Evolutionary conservation across 1,139 yeast species (phyloP), one percentile per base, ranked within the genome.

Genomic region (Saccharomyces hybrid): DNA sequence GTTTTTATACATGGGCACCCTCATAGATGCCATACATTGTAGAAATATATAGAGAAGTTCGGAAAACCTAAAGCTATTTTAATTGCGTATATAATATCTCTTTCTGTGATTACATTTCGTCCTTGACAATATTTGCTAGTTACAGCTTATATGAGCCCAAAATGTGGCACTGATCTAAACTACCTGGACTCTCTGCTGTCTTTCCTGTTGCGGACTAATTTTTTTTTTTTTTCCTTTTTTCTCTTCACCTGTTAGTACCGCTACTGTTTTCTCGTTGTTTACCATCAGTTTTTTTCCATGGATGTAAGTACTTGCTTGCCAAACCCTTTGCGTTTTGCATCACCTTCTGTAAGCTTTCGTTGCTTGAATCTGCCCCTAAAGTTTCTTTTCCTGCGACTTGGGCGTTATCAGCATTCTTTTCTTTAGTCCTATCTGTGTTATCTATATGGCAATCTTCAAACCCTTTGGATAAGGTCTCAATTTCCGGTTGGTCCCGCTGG

Each of bases 281-380:
- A 27, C 49, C 53, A 23, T 56, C 57, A 25, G 53, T 52, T 42
- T 53, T 31, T 31, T 31, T 31, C 65, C 65, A 61, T 41, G 65
- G 59, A 53, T 60, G 61, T 48, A 61, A 54, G 52, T 61, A 61
- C 52, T 61, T 61, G 32, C 57, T 61, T 38, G 65, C 64, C 47
- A 61, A 56, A 32, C 59, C 62, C 42, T 59, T 59, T n/a, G 64
- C 61, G 49, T 56, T 60, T 26, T 55, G 56, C 60, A 61, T 60
- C 60, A 59, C 56, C 46, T 56, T 58, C 41, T 59, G 62, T 47
- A 60, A 52, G 47, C 60, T 57, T 54, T 60, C 64, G 49, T 53
- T 55, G n/a, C 52, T 32, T 34, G 48, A 47, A 20, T 50, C 51
- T 31, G 34, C 34, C 34, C 5, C 6, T 3, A 31, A 31, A 31